phyloP scores from a whole-genome alignment of 371 early-diverging fungal genomes.

The Mortierella sp. region DNA sequence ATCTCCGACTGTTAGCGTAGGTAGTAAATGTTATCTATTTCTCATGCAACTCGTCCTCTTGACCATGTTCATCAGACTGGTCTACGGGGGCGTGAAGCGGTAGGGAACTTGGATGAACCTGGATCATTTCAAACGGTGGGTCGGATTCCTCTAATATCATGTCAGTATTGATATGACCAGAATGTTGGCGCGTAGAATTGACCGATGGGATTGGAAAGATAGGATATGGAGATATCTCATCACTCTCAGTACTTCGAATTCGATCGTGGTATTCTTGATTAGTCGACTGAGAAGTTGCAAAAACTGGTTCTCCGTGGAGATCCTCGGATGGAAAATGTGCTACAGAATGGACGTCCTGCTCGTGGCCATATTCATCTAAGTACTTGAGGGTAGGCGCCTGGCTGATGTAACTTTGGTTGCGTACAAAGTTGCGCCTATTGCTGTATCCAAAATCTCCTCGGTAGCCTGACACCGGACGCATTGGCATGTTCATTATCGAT shows the following conservation, averaged over 20 bases:
- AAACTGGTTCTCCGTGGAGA: background rate
- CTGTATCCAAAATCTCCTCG: background rate
- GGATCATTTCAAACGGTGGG: too few relatives aligned
- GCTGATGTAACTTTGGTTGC: background rate
- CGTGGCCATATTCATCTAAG: background rate
- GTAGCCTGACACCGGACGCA: background rate
- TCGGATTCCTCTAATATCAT: too few relatives aligned
- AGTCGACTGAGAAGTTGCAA: background rate
- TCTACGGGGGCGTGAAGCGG: too few relatives aligned
- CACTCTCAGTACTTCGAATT: background rate
- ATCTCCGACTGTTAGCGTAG: too few relatives aligned
- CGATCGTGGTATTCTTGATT: background rate
- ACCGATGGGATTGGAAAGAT: background rate
- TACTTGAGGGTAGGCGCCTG: background rate
- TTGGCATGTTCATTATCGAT: background rate
- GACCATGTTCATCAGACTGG: too few relatives aligned
- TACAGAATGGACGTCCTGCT: background rate
- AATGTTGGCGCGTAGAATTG: background rate
- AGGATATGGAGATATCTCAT: background rate
- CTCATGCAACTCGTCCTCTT: too few relatives aligned
- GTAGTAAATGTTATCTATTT: too few relatives aligned
- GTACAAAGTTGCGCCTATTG: background rate
- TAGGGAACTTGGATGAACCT: too few relatives aligned
- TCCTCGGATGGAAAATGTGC: background rate
- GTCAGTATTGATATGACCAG: too few relatives aligned